Conservation (phyloP, 2,329 filamentous ascomycete species). For the Aureobasidium sp. region DNA sequence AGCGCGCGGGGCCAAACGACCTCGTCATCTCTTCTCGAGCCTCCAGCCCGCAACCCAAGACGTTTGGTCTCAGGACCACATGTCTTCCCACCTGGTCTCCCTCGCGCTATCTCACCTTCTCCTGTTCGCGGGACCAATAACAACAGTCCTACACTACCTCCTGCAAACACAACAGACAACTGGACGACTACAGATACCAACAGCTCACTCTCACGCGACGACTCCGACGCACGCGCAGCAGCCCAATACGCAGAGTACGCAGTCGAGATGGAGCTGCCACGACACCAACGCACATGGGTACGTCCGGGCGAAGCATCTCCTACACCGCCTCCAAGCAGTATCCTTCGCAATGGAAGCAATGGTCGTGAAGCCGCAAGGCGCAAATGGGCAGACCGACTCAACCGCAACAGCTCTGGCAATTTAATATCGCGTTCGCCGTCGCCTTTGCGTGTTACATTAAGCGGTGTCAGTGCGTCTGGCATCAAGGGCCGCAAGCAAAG, state of each 20-base stretch:
- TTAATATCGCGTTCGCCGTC: constrained; percentile 22
- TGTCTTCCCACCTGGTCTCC: constrained; percentile 25
- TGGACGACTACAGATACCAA: constrained; percentile 14
- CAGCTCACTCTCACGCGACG: constrained; percentile 16
- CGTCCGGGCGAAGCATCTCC: constrained; percentile 30
- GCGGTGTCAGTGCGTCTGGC: constrained; percentile 8
- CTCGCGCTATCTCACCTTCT: constrained; percentile 25
- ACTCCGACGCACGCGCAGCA: constrained; percentile 18
- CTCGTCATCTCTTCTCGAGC: constrained; percentile 27
- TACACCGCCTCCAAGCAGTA: constrained; percentile 27
- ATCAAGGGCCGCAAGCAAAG: constrained; percentile 6
- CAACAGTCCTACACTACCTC: constrained; percentile 5
- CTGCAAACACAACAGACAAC: neutral
- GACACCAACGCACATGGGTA: constrained; percentile 27
- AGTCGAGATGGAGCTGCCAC: constrained; percentile 13
- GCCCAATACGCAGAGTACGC: constrained; percentile 4
- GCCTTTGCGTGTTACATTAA: constrained; percentile 19
- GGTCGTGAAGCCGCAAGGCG: constrained; percentile 1
- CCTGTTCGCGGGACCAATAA: constrained; percentile 4
- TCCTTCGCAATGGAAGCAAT: constrained; percentile 11
- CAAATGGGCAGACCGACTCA: constrained; percentile 10
- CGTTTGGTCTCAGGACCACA: constrained; percentile 21
- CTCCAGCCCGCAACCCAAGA: constrained; percentile 23
- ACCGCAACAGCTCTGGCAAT: constrained; percentile 20
- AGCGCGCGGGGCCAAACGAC: constrained; percentile 18